Base-by-base conservation (phyloP, 106 monocot genomes). In the Allium fistulosum region DNA sequence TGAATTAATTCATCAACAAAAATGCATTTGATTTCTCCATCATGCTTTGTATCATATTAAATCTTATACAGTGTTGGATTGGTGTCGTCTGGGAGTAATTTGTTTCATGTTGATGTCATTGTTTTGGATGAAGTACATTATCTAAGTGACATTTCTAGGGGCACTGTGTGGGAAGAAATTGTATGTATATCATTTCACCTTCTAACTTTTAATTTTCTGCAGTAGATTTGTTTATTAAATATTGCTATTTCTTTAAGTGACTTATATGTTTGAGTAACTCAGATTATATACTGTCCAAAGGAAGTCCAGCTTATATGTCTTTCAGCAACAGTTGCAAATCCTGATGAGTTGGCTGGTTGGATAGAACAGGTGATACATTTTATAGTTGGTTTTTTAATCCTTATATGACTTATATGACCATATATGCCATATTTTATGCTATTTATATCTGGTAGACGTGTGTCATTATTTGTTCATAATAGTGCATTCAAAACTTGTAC, bases 141-240 rank as follows among this genome's bases (percentile, higher is more conserved):
- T 71, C 81, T 95, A 22, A 95, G 94, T 77, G 90, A 95, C 68
- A 95, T 88, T 78, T 95, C 94, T 60, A 90, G 94, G 49, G 94
- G 94, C 74, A 95, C 94, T 48, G 94, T 95, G 71, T 95, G 94
- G 94, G 94, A 95, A 78, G 94, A 95, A 72, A 95, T 88, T 66
- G 94, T 95, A 95, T 66, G 89, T 73, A 62, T 13, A 71, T 51
- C 17, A 60, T 61, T 59, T 71, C 49, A 27, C 6, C 8, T 75
- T 51, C 53, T 55, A 11, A 55, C 13, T 61, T 13, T 2, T 62
- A 69, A 26, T 26, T 71, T 51, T 71, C 37, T 49, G 51, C 48
- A 53, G 14, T 51, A 48, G 37, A 9, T 51, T 17, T 62, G 50
- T n/a, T 65, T 49, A 45, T 49, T 80, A 49, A 14, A 67, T 16